Base-by-base conservation (phyloP, 495 filamentous ascomycete genomes). In the Aspergillus panamensis region DNA sequence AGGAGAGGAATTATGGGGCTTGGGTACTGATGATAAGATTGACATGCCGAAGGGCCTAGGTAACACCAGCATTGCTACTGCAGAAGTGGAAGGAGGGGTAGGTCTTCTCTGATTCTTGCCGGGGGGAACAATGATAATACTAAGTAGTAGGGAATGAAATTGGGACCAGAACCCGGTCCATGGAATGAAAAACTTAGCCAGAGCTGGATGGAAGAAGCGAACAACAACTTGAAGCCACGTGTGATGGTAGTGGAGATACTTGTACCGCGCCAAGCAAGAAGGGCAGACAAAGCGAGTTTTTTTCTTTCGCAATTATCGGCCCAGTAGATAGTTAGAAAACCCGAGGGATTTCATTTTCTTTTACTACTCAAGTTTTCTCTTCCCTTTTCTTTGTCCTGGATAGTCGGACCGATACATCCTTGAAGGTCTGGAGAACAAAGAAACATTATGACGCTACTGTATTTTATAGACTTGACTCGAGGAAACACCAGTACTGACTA, bases 91-190 rank as follows among this genome's bases (percentile, higher is more conserved):
- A 16, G 35, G 43, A 17, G 35, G 37, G 8, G 16, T 17, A 14
- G 8, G 12, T 10, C 32, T 9, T 13, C 43, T 57, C 35, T 21
- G 35, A 51, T 57, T 51, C 13, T 50, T 43, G 48, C 43, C 25
- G 14, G 51, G 25, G 3, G 29, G 8, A 25, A 57, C 48, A 51
- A 57, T n/a, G n/a, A n/a, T n/a, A n/a, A n/a, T n/a, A n/a, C n/a
- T n/a, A n/a, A n/a, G n/a, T 57, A 57, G 8, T 14, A 52, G 40
- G 47, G 8, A 47, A 49, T 20, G 29, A 49, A 30, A 49, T 49
- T 30, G 47, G 47, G 19, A 29, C 42, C 42, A 45, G n/a, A 12
- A 51, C 25, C 40, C 40, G 42, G 31, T 52, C 48, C 48, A 31
- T 57, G 48, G 55, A 25, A 33, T n/a, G 35, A 50, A 44, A 32